Conservation (phyloP, 306 rosid genomes). For the Glycine soja region DNA sequence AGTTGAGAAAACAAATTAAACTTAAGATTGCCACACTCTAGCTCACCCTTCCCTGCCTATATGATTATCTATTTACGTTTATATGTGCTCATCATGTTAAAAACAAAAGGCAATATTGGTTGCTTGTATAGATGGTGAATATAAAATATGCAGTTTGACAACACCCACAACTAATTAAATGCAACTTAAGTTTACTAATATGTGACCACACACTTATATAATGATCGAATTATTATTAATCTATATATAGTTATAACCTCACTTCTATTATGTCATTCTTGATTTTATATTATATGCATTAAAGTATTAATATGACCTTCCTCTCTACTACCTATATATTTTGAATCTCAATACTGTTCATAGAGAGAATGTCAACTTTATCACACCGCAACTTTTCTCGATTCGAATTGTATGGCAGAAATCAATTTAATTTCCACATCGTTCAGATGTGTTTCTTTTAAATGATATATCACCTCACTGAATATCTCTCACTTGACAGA, state of each 20-base stretch:
- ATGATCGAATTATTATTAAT: background rate
- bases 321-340: background rate
- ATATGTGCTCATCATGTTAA: background rate
- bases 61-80: background rate
- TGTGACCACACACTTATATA: background rate
- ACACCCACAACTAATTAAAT: constrained; percentile 23
- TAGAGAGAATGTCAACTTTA: constrained; percentile 40
- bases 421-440: background rate
- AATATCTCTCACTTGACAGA: background rate
- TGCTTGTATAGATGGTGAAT: constrained; percentile 18
- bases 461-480: too few species aligned
- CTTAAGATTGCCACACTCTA: background rate
- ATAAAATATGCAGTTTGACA: constrained; percentile 26
- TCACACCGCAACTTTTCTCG: constrained; percentile 25
- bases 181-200: constrained; percentile 22
- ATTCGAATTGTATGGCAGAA: constrained; percentile 23
- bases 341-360: constrained; percentile 3
- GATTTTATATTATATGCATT: constrained; percentile 33
- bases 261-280: constrained; percentile 33
- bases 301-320: constrained; percentile 24
- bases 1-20: constrained; percentile 26
- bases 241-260: background rate
- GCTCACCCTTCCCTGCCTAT: too few species aligned
- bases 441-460: too few species aligned
- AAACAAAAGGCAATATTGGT: background rate